These are phyloP conservation scores for Wallacemonas rigidus DNA, from an alignment of 208 protist genomes.

Conservation along the genomic window DNA sequence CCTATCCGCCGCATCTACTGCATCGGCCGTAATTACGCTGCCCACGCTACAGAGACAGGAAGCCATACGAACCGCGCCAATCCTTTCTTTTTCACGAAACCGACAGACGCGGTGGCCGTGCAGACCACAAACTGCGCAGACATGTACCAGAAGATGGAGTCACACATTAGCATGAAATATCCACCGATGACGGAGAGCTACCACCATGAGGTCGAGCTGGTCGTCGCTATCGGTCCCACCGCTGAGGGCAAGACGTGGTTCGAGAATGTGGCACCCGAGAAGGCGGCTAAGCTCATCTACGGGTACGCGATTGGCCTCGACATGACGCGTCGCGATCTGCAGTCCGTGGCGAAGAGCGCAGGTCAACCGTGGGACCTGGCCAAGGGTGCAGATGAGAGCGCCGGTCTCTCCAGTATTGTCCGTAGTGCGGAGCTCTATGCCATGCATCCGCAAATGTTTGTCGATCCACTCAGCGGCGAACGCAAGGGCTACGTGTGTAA, in stretches of 20 bases:
- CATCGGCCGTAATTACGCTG: conserved; percentile 76
- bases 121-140: conserved; percentile 28
- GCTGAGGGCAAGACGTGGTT: conserved; percentile 19
- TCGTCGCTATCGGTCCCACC: conserved; percentile 62
- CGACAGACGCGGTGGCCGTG: conserved; percentile 40
- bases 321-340: conserved; percentile 88
- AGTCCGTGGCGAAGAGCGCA: conserved; percentile 65
- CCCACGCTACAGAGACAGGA: conserved; percentile 81
- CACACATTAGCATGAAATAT: conserved; percentile 46
- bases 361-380: conserved; percentile 85
- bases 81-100: conserved; percentile 87
- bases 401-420: conserved; percentile 58
- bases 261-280: conserved; percentile 41
- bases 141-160: conserved; percentile 17
- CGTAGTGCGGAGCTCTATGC: conserved; percentile 32
- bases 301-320: conserved; percentile 87
- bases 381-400: conserved; percentile 82
- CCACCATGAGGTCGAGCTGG: conserved; percentile 88
- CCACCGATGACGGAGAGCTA: conserved; percentile 67
- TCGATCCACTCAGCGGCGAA: conserved; percentile 16
- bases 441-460: conserved; percentile 45
- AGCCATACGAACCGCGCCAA: conserved; percentile 36
- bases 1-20: conserved; percentile 79
- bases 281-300: conserved; percentile 60
- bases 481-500: conserved; percentile 7